These are phyloP conservation scores for Eimeria praecox DNA, from an alignment of 169 alveolate genomes.

Conservation along the genomic window DNA sequence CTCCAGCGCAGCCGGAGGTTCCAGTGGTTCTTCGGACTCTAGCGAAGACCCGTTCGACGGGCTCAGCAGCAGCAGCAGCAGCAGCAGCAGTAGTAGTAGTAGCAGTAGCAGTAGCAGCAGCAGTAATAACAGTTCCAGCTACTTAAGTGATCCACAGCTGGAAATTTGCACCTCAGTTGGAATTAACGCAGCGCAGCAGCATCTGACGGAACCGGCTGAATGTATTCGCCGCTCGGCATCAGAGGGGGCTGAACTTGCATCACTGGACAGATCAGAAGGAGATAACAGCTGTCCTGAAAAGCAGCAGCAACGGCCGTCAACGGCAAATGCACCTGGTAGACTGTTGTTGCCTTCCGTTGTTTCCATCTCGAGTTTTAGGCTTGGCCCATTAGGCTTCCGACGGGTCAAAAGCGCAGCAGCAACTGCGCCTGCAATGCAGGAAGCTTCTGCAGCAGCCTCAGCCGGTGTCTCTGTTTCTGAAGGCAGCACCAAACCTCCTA, in stretches of 20 bases:
- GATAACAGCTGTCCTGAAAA: not conserved
- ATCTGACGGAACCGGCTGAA: conserved; percentile 16
- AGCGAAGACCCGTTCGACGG: conserved; percentile 33
- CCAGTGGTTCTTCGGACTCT: conserved; percentile 33
- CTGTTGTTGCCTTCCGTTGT: conserved; percentile 75
- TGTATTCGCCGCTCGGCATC: conserved; percentile 69
- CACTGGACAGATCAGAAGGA: conserved; percentile 22
- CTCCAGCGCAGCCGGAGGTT: conserved; percentile 23
- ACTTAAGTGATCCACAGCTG: conserved; percentile 18
- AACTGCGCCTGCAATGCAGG: not conserved
- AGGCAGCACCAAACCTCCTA: not conserved
- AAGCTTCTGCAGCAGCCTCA: conserved; percentile 16
- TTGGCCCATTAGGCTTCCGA: conserved; percentile 54
- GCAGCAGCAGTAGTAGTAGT: conserved; percentile 54
- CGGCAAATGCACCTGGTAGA: conserved; percentile 62
- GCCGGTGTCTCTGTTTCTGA: conserved; percentile 22
- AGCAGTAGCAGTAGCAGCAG: conserved; percentile 73
- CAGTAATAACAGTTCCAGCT: conserved; percentile 20
- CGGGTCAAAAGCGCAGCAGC: conserved; percentile 23
- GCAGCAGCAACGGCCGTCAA: conserved; percentile 48
- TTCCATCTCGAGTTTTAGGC: conserved; percentile 42
- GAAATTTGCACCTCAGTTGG: conserved; percentile 16
- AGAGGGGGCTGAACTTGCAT: conserved; percentile 62
- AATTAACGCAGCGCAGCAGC: conserved; percentile 30
- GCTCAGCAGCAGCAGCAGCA: conserved; percentile 46